Evolutionary conservation across 192 early-diverging fungal genomes (phyloP), one percentile per base, ranked within the genome.

Genomic region (Backusella sp.): DNA sequence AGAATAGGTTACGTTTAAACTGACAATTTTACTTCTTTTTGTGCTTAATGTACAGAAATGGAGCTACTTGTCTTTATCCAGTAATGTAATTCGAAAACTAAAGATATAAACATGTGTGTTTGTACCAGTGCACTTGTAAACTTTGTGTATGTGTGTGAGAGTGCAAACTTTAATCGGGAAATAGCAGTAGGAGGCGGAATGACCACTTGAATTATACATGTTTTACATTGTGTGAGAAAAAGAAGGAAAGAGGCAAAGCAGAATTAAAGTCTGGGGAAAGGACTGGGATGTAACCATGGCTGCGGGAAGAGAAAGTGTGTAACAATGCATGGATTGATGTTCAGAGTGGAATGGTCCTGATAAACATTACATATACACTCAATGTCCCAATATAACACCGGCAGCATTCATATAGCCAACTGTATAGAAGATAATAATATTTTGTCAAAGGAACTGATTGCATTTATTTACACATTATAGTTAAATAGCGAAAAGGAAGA

Each of bases 11-110:
- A n/a, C 19, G 26, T 62, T 62, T 28, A 62, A 62, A 28, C 56
- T 62, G 56, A 62, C 56, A 62, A 62, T 62, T 62, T 62, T 62
- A 62, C 56, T 62, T 9, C 56, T 62, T 62, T 62, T 62, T 62
- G 56, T 3, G 56, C 26, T 62, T 62, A 62, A 62, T 62, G 56
- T 62, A 62, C 26, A 28, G 56, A 62, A 62, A 62, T 62, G 56
- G 56, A 62, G 56, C 23, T 62, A 62, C 56, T 62, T 62, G 56
- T 14, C 56, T 62, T 62, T 62, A 62, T 62, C 23, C 56, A 28
- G 56, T 62, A 62, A 62, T 62, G 14, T 62, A 62, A 62, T 62
- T 62, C 26, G 56, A 26, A 32, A 62, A 12, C 26, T 62, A 23
- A 62, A 62, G 56, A 28, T 14, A 62, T 62, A 62, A 62, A 62